Evolutionary conservation across 164 flowering plant species (phyloP).

Genomic region (Euptelea pleiosperma): DNA sequence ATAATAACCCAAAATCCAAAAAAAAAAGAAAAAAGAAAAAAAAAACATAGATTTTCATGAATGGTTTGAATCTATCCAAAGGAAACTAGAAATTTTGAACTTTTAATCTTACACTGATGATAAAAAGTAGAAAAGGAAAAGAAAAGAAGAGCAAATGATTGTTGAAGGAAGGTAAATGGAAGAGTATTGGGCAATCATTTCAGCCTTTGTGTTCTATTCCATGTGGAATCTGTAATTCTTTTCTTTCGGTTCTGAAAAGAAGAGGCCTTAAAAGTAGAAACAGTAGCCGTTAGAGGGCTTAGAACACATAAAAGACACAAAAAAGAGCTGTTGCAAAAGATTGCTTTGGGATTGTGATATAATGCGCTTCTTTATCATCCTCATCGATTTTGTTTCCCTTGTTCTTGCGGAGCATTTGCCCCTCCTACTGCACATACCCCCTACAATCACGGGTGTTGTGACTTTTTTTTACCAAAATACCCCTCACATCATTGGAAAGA

Average conservation of each 20-base stretch:
- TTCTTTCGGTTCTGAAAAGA: conserved; percentile 13
- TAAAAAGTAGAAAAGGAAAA: background rate
- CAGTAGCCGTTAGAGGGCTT: conserved; percentile 8
- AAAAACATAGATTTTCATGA: too few species aligned
- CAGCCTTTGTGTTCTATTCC: conserved; percentile 7
- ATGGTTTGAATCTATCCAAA: too few species aligned
- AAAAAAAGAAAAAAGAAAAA: too few species aligned
- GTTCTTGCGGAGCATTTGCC: too few species aligned
- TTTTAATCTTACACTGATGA: too few species aligned
- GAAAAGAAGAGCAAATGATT: conserved; percentile 3
- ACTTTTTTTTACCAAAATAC: too few species aligned
- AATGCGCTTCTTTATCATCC: conserved; percentile 2
- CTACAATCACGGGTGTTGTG: background rate
- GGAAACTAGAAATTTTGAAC: too few species aligned
- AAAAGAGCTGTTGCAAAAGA: conserved; percentile 16
- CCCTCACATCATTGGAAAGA: too few species aligned
- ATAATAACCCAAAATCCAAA: too few species aligned
- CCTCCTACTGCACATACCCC: too few species aligned
- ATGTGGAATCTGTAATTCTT: conserved; percentile 11
- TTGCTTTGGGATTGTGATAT: conserved; percentile 28
- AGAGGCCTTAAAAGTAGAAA: conserved; percentile 13
- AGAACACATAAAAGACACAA: background rate
- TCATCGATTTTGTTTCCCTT: too few species aligned
- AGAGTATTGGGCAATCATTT: conserved; percentile 11
- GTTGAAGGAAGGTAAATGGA: background rate